These are phyloP conservation scores for Phytomonas serpens DNA, from an alignment of 208 protist genomes.

Conservation along the genomic window DNA sequence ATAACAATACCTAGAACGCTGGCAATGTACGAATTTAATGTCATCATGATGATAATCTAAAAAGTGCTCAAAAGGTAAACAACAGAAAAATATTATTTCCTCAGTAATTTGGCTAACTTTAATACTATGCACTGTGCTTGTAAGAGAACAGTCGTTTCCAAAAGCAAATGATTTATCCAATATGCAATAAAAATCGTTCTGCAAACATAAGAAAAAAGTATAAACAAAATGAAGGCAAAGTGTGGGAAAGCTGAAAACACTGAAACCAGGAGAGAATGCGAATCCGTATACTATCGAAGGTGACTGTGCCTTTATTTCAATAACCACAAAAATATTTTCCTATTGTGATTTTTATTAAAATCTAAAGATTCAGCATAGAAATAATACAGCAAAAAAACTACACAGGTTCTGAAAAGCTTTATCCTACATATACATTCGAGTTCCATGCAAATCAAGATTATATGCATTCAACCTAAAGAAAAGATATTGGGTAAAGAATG, in stretches of 20 bases:
- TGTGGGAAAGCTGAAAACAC: neutral
- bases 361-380: neutral
- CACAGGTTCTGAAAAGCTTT: neutral
- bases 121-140: neutral
- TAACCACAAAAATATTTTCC: neutral
- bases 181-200: no score
- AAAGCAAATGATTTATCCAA: no score
- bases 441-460: neutral
- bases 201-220: neutral
- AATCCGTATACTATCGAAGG: neutral
- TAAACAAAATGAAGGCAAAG: neutral
- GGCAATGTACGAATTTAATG: slow-evolving; percentile 16
- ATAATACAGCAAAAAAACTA: neutral
- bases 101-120: neutral
- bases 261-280: neutral
- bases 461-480: neutral
- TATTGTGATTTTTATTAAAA: neutral
- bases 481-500: neutral
- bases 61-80: neutral
- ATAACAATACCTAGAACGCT: slow-evolving; percentile 18
- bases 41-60: slow-evolving; percentile 5
- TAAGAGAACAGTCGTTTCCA: neutral
- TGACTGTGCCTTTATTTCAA: neutral
- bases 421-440: neutral
- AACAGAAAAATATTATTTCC: neutral